These are phyloP conservation scores for Citrullus colocynthis DNA, from an alignment of 306 rosid species.

Conservation along the genomic window DNA sequence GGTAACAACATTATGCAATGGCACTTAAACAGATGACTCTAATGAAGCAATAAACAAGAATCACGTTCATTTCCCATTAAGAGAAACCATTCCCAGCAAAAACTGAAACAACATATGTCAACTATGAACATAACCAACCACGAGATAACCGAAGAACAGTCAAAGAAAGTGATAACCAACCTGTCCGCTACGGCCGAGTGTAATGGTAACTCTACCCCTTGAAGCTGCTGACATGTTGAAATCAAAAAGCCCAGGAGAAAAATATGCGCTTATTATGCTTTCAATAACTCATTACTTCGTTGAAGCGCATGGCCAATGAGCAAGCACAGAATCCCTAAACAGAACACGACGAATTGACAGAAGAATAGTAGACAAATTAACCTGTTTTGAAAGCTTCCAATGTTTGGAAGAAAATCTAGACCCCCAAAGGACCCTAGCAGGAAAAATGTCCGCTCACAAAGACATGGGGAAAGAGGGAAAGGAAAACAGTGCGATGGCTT, in stretches of 20 bases:
- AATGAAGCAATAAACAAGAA: neutral
- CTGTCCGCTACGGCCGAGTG: constrained; percentile 85
- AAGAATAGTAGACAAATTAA: constrained; percentile 1
- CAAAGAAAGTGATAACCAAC: constrained; percentile 18
- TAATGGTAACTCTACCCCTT: constrained; percentile 69
- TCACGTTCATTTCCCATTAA: neutral
- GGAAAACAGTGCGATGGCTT: neutral
- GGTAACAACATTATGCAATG: neutral
- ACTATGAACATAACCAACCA: neutral
- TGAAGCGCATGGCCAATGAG: neutral
- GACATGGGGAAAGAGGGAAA: neutral
- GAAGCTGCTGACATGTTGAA: constrained; percentile 51
- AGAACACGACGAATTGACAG: neutral
- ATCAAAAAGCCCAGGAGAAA: constrained; percentile 38
- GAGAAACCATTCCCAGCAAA: neutral
- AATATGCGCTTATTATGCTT: constrained; percentile 14
- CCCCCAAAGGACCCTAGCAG: neutral
- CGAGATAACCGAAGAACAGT: neutral
- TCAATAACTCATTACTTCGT: neutral
- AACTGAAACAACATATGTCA: neutral
- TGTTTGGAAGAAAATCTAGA: neutral
- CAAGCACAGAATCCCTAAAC: constrained; percentile 18
- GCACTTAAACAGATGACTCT: neutral
- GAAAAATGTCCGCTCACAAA: neutral
- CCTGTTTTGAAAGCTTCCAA: constrained; percentile 15